These are phyloP conservation scores for Eremochloa ophiuroides DNA, from an alignment of 176 grass and related monocot species.

Conservation along the genomic window DNA sequence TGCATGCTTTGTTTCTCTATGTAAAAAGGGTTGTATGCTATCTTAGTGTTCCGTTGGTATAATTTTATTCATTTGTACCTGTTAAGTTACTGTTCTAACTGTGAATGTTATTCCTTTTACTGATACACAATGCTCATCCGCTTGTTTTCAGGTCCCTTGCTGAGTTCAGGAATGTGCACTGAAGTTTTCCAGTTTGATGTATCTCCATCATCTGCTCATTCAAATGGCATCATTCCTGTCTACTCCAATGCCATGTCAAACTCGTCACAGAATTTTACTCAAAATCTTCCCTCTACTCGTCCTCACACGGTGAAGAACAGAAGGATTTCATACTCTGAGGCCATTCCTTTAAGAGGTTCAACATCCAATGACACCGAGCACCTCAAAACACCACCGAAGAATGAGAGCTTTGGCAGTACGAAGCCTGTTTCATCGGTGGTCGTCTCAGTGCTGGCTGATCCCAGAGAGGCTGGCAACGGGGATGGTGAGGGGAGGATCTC, in stretches of 20 bases:
- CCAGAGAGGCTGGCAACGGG: constrained; percentile 51
- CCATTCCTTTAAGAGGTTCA: constrained; percentile 62
- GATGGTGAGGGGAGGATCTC: constrained; percentile 60
- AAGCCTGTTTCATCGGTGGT: constrained; percentile 74
- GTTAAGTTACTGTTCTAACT: neutral
- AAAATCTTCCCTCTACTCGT: constrained; percentile 15
- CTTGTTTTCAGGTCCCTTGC: constrained; percentile 58
- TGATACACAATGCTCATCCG: neutral
- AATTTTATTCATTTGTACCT: neutral
- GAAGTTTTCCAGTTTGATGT: constrained; percentile 90
- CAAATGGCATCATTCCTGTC: constrained; percentile 51
- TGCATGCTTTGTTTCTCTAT: neutral
- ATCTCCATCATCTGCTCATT: constrained; percentile 29
- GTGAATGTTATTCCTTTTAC: neutral
- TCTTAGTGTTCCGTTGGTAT: neutral
- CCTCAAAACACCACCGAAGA: constrained; percentile 33
- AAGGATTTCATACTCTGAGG: constrained; percentile 56
- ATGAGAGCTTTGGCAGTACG: constrained; percentile 25
- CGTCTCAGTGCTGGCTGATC: constrained; percentile 87
- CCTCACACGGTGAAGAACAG: constrained; percentile 53
- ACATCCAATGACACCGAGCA: constrained; percentile 51
- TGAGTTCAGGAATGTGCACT: constrained; percentile 89
- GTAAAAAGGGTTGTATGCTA: neutral
- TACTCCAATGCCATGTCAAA: constrained; percentile 39
- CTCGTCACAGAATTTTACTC: constrained; percentile 40